Conservation (phyloP, 2,329 filamentous ascomycete genomes). For the Talaromyces sp. region DNA sequence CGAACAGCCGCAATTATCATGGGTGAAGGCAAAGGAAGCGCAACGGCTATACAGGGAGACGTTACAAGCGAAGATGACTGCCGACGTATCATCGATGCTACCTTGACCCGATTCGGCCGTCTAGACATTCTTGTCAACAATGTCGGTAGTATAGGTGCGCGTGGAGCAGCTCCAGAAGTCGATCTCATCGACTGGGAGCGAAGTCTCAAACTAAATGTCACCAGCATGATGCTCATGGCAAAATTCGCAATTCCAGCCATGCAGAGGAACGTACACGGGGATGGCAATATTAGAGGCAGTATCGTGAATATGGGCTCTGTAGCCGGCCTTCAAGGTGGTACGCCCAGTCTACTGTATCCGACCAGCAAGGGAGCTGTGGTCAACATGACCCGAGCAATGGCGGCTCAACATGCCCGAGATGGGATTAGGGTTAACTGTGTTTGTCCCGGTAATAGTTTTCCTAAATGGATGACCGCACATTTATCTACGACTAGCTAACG, state of each 20-base stretch:
- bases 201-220: neutral
- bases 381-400: slow-evolving; percentile 54
- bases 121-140: neutral
- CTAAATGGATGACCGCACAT: neutral
- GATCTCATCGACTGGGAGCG: neutral
- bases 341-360: slow-evolving; percentile 24
- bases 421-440: slow-evolving; percentile 22
- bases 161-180: neutral
- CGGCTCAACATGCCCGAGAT: slow-evolving; percentile 47
- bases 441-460: neutral
- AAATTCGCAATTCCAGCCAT: neutral
- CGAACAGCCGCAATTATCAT: neutral
- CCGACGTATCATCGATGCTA: neutral
- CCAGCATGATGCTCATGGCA: neutral
- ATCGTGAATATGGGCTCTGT: neutral
- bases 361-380: slow-evolving; percentile 41
- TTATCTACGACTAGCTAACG: neutral
- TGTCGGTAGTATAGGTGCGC: neutral
- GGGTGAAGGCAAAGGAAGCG: neutral
- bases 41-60: neutral
- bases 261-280: neutral
- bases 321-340: neutral
- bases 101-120: neutral
- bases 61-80: neutral
- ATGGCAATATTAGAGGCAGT: neutral